Evolutionary conservation across 2,329 filamentous ascomycete genomes (phyloP), one percentile per base, ranked within the genome.

Genomic region (Cladobotryum mycophilum): DNA sequence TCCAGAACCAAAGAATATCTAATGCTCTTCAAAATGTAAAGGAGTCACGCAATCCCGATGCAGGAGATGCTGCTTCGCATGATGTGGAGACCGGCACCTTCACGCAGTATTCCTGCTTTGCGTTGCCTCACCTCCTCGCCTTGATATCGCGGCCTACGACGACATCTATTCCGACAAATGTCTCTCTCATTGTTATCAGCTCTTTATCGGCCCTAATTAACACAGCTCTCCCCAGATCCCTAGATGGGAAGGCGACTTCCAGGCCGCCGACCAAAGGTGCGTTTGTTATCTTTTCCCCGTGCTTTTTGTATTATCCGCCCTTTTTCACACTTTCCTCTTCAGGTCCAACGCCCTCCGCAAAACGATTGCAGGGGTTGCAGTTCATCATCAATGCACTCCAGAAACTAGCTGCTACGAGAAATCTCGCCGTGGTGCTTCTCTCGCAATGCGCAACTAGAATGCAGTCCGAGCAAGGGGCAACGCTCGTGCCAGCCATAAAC

Each of bases 371-470:
- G 61, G 74, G 73, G 48, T 68, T 85, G 6, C 79, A 84, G 59
- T 75, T 74, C 51, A 76, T 95, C 25, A 81, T 89, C 53, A 83
- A 80, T 51, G 80, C 85, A 4, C 70, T 96, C 11, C 80, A 85
- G 54, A 91, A 85, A 60, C 76, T 95, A 11, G 89, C 91, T 4
- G 82, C 85, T 11, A 79, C 85, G 30, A 79, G 81, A 56, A 79
- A 88, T 60, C 75, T 91, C 47, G 86, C 89, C 20, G 75, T 95
- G 40, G 73, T 96, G 3, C 66, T 93, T 17, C 76, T 90, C 45
- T 89, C 84, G 36, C 90, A 95, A 64, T 89, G 86, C 53, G 86
- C 85, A 40, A 95, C 89, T n/a, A 86, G 84, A 57, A 85, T 95
- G 70, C 83, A 86, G 55, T 74, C 75, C 4, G 84, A 79, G 56